phyloP scores from a whole-genome alignment of 768 basidiomycete genomes.

The Boletus vermiculosoides region DNA sequence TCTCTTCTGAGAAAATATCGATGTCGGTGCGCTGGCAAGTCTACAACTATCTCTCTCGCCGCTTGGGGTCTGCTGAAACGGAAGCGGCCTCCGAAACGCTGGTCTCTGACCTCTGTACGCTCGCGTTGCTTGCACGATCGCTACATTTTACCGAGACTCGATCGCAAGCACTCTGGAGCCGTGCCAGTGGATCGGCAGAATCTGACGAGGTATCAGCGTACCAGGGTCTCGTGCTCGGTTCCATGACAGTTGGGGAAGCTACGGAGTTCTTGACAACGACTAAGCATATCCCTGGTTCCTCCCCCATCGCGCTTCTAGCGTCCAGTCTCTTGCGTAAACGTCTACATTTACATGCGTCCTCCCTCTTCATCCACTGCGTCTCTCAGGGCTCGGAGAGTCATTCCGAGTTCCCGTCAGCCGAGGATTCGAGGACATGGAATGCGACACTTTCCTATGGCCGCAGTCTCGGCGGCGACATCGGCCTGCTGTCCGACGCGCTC shows the following conservation, averaged over 20 bases:
- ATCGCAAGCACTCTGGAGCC: slow-evolving; percentile 46
- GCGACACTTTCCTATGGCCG: slow-evolving; percentile 57
- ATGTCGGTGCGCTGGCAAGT: slow-evolving; percentile 48
- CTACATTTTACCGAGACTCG: slow-evolving; percentile 37
- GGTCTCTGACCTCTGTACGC: slow-evolving; percentile 52
- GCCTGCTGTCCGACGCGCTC: slow-evolving; percentile 51
- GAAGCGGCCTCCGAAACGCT: slow-evolving; percentile 32
- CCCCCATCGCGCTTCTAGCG: slow-evolving; percentile 53
- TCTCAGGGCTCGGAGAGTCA: slow-evolving; percentile 22
- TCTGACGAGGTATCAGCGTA: slow-evolving; percentile 38
- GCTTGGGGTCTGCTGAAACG: neutral
- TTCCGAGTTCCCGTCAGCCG: slow-evolving; percentile 18
- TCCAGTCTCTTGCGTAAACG: slow-evolving; percentile 48
- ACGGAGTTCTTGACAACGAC: slow-evolving; percentile 35
- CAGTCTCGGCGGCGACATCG: slow-evolving; percentile 60
- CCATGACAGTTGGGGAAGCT: slow-evolving; percentile 55
- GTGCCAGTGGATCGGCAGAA: slow-evolving; percentile 28
- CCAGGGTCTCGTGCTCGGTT: slow-evolving; percentile 56
- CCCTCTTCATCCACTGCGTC: slow-evolving; percentile 52
- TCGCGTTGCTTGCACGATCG: slow-evolving; percentile 54
- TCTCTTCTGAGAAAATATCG: slow-evolving; percentile 29
- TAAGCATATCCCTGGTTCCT: slow-evolving; percentile 13
- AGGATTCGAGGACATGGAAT: slow-evolving; percentile 39
- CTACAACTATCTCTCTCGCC: slow-evolving; percentile 49
- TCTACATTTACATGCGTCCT: slow-evolving; percentile 50